Conservation (phyloP, 352 stramenopile genomes). For the Pythium dissimile region DNA sequence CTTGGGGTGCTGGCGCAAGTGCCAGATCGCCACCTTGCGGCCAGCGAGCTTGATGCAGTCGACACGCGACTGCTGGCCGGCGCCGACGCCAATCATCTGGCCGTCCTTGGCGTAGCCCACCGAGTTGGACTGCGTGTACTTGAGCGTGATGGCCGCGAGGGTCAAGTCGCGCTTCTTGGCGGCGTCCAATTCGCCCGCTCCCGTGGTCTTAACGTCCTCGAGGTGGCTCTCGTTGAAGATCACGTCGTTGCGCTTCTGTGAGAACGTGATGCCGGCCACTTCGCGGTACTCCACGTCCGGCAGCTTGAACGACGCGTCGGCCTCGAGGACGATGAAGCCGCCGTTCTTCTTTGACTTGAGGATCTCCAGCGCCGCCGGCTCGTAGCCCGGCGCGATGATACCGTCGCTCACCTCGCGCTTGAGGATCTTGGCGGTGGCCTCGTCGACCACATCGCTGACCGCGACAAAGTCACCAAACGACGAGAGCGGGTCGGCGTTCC, state of each 20-base stretch:
- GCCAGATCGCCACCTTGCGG: constrained; percentile 98
- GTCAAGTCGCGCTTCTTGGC: constrained; percentile 96
- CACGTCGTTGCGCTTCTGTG: constrained; percentile 98
- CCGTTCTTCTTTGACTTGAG: constrained; percentile 98
- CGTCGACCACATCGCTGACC: constrained; percentile 97
- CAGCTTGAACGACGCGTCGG: constrained; percentile 90
- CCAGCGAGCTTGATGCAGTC: constrained; percentile 99
- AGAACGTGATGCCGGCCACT: constrained; percentile 98
- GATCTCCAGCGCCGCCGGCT: constrained; percentile 96
- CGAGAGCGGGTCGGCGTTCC: constrained; percentile 98
- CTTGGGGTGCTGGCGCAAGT: constrained; percentile 98
- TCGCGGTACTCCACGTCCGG: constrained; percentile 97
- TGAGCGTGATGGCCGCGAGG: constrained; percentile 98
- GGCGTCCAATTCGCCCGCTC: constrained; percentile 80
- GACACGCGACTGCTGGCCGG: constrained; percentile 98
- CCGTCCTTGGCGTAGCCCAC: constrained; percentile 99
- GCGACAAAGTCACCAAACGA: constrained; percentile 99
- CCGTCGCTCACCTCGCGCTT: constrained; percentile 99
- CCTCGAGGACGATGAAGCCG: constrained; percentile 98
- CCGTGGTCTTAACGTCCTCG: constrained; percentile 89
- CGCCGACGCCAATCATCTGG: constrained; percentile 99
- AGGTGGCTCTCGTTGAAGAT: constrained; percentile 94
- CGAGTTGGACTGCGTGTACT: constrained; percentile 99
- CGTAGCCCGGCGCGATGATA: constrained; percentile 99
- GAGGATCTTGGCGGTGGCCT: constrained; percentile 96